Evolutionary conservation across 441 rosid genomes (phyloP).

Genomic region (Croton setiger): DNA sequence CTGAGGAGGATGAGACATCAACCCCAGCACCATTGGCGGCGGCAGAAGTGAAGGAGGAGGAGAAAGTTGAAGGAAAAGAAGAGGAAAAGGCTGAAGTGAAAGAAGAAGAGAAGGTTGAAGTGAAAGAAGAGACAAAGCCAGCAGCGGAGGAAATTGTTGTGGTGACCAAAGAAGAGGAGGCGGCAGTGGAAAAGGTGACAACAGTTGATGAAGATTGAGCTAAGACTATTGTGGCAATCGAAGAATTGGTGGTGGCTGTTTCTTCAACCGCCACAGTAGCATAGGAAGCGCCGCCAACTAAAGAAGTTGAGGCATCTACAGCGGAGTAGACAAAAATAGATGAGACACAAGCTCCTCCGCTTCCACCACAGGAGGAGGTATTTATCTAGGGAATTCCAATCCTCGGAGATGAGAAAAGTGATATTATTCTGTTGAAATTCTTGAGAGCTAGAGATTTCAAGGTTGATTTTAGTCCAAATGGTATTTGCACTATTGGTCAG

Average conservation of each 20-base stretch:
- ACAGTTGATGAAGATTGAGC: conserved; percentile 59
- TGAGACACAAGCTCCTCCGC: conserved; percentile 28
- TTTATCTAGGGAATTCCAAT: conserved; percentile 78
- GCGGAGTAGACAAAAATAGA: too few relatives aligned
- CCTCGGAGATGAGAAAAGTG: conserved; percentile 59
- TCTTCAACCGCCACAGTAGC: conserved; percentile 26
- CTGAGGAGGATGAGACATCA: too few relatives aligned
- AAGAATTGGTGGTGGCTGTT: conserved; percentile 54
- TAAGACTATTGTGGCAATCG: conserved; percentile 54
- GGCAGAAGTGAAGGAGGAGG: too few relatives aligned
- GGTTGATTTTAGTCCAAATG: too few relatives aligned
- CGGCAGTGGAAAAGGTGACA: conserved; percentile 35
- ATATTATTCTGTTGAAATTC: conserved; percentile 74
- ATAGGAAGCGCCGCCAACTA: conserved; percentile 22
- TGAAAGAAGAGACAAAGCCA: conserved; percentile 19
- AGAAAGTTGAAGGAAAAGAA: too few relatives aligned
- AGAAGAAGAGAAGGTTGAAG: too few relatives aligned
- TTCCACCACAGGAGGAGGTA: conserved; percentile 45
- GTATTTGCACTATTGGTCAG: too few relatives aligned
- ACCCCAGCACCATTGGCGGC: too few relatives aligned
- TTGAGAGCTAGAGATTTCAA: conserved; percentile 89
- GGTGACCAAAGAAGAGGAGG: conserved; percentile 19
- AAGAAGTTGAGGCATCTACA: conserved; percentile 21
- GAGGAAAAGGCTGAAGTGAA: too few relatives aligned
- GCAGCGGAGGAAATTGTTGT: conserved; percentile 24